Evolutionary conservation across 805 yeast genomes (phyloP), one percentile per base, ranked within the genome.

Genomic region (Ogataea angusta): DNA sequence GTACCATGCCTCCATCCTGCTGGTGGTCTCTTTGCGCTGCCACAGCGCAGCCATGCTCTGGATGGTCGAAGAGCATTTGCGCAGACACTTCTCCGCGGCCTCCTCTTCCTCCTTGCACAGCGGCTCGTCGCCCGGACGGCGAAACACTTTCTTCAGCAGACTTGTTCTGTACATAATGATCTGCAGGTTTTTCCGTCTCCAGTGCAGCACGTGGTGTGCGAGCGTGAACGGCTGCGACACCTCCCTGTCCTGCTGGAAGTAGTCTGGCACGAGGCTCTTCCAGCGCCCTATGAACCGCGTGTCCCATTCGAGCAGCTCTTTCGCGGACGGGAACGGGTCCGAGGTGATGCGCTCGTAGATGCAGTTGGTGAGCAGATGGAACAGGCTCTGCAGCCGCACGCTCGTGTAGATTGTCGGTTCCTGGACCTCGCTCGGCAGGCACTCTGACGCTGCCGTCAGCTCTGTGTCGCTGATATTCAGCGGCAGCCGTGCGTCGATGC

Each of bases 1-100:
- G 28, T 47, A 47, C 51, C 51, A 47, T 6, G 51, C 51, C 14
- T 47, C 51, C 49, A 47, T 45, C 22, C 49, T 26, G 23, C 41
- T 47, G 29, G 38, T 42, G 5, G 16, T 28, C 13, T 31, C 24
- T 17, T 42, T 40, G 17, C 22, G 29, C 12, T 17, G 10, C 51
- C 51, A 47, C 23, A 47, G 39, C 7, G 13, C 30, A 5, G 36
- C 30, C 49, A 47, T 47, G 31, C 43, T 45, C 4, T 18, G 18
- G 19, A 47, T 45, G 12, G 49, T 47, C 3, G 45, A 41, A 5
- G 26, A 23, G 30, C 51, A 45, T 14, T 47, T 46, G 14, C 34
- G 25, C 16, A 47, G 31, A 32, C 51, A 47, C 3, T 39, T 38
- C 9, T 37, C 42, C 4, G 38, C 45, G 2, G 51, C 49, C n/a